Percentiles rank a stretch among this genome's conserved stretches.
phyloP scores from a whole-genome alignment of 306 rosid genomes.

The Vicia villosa region DNA sequence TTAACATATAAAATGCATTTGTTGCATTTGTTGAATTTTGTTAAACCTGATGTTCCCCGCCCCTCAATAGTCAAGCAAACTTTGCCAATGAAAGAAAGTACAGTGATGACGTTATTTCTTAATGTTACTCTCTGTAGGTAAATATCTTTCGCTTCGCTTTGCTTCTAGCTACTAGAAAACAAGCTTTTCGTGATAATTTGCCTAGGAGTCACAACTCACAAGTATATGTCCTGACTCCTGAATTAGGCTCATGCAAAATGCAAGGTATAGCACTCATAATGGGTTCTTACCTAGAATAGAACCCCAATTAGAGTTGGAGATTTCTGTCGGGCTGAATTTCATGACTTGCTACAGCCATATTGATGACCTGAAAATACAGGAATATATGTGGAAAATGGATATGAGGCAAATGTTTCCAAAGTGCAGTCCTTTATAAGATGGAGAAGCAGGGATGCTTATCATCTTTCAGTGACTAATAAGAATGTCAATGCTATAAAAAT shows the following conservation, averaged over 20 bases:
- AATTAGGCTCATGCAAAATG: neutral
- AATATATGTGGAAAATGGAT: conserved; percentile 7
- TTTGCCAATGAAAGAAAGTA: neutral
- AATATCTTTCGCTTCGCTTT: neutral
- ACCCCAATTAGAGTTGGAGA: neutral
- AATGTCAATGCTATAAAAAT: conserved; percentile 7
- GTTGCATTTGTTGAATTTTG: neutral
- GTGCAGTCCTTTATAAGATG: neutral
- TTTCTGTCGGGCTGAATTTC: neutral
- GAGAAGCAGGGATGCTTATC: conserved; percentile 5
- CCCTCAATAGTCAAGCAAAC: neutral
- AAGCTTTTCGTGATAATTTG: neutral
- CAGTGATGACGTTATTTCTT: neutral
- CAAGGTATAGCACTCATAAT: neutral
- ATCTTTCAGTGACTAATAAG: conserved; percentile 8
- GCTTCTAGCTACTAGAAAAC: neutral
- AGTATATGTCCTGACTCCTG: neutral
- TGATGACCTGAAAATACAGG: conserved; percentile 9
- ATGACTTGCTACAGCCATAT: conserved; percentile 8
- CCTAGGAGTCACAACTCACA: conserved; percentile 4
- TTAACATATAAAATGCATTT: neutral
- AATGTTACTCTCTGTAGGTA: neutral
- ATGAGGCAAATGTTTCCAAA: neutral
- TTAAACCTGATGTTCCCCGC: neutral
- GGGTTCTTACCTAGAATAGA: neutral